Conservation (phyloP, 2,329 filamentous ascomycete species). For the Aspergillus sp. region DNA sequence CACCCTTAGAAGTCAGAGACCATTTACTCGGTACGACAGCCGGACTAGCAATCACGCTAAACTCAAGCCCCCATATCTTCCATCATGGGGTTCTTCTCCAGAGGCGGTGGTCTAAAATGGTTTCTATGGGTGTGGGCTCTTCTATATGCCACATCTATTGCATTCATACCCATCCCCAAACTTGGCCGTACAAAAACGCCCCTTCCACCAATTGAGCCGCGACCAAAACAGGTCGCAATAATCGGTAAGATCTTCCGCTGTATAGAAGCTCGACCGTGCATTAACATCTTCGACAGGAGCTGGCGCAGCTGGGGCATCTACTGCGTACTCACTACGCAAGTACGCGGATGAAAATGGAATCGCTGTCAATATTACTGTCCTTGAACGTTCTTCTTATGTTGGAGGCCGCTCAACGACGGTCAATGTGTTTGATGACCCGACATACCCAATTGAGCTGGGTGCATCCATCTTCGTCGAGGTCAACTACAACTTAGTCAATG, state of each 20-base stretch:
- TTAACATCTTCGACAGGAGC: conserved; percentile 60
- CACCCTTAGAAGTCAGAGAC: background rate
- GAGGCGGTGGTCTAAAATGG: background rate
- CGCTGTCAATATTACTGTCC: conserved; percentile 77
- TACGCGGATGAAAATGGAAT: conserved; percentile 64
- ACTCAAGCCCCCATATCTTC: background rate
- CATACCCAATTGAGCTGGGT: conserved; percentile 76
- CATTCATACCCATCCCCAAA: conserved; percentile 19
- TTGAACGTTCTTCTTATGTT: conserved; percentile 74
- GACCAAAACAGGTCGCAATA: conserved; percentile 34
- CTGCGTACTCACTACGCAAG: conserved; percentile 77
- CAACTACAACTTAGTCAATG: conserved; percentile 78
- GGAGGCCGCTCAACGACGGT: conserved; percentile 88
- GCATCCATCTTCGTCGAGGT: conserved; percentile 87
- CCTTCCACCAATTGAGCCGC: conserved; percentile 15
- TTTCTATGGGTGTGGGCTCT: conserved; percentile 10
- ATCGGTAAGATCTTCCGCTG: conserved; percentile 28
- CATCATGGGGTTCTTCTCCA: conserved; percentile 11
- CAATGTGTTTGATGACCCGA: conserved; percentile 67
- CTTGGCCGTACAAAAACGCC: conserved; percentile 26
- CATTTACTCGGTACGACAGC: background rate
- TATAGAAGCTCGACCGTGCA: background rate
- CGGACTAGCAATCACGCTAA: background rate
- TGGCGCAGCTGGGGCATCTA: conserved; percentile 81
- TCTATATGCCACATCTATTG: conserved; percentile 11